phyloP scores from a whole-genome alignment of 140 eudicot genomes.

The Flaveria floridana region DNA sequence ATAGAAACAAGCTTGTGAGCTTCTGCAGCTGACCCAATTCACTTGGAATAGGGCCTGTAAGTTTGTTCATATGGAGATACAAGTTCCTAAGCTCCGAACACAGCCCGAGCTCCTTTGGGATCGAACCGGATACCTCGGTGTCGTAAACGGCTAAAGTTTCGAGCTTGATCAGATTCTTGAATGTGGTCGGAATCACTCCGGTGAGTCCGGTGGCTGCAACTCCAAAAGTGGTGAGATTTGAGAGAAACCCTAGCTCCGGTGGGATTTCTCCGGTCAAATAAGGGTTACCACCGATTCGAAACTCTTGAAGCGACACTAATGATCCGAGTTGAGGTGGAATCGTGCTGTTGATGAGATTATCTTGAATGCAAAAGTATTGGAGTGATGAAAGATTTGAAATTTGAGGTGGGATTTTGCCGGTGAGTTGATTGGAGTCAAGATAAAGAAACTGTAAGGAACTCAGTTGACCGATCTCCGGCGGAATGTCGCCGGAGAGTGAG shows the following conservation, averaged over 20 bases:
- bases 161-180: constrained; percentile 71
- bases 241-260: constrained; percentile 55
- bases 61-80: constrained; percentile 85
- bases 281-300: constrained; percentile 87
- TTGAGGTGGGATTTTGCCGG: constrained; percentile 68
- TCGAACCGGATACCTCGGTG: constrained; percentile 63
- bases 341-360: constrained; percentile 75
- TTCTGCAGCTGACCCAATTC: constrained; percentile 69
- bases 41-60: constrained; percentile 65
- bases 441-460: constrained; percentile 66
- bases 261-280: constrained; percentile 75
- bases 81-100: constrained; percentile 72
- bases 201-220: constrained; percentile 85
- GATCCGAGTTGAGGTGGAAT: constrained; percentile 80
- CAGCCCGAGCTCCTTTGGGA: constrained; percentile 72
- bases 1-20: constrained; percentile 78
- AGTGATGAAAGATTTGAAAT: constrained; percentile 71
- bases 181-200: constrained; percentile 69
- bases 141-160: constrained; percentile 82
- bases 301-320: constrained; percentile 66
- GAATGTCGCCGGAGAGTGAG: constrained; percentile 62
- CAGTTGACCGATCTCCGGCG: constrained; percentile 59
- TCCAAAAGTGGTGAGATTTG: constrained; percentile 83
- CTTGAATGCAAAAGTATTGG: constrained; percentile 84
- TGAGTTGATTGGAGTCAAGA: constrained; percentile 68